Evolutionary conservation across 805 yeast genomes (phyloP).

Genomic region (Kluyveromyces siamensis): DNA sequence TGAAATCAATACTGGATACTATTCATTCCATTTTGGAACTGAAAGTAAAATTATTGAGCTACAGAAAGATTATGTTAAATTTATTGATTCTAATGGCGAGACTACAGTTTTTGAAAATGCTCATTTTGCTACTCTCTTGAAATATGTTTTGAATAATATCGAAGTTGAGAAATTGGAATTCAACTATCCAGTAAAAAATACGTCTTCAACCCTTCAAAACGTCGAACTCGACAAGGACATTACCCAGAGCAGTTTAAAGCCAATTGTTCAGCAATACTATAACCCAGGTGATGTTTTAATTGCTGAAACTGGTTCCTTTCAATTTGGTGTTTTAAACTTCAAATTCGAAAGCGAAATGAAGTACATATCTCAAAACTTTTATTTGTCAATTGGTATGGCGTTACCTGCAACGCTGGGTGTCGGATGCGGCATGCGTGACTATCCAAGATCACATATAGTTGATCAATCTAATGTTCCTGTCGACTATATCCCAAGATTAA

Average conservation of each 20-base stretch:
- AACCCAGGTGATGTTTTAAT: conserved; percentile 62
- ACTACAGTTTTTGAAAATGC: conserved; percentile 28
- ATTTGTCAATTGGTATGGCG: conserved; percentile 82
- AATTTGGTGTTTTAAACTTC: conserved; percentile 67
- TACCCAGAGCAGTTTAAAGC: conserved; percentile 40
- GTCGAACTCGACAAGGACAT: conserved; percentile 14
- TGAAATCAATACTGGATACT: conserved; percentile 65
- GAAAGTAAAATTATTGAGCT: conserved; percentile 38
- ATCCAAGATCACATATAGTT: conserved; percentile 22
- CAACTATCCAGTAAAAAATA: conserved; percentile 8
- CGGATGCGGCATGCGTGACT: conserved; percentile 60
- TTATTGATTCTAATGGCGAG: conserved; percentile 28
- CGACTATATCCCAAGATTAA: conserved; percentile 41
- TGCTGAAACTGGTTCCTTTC: conserved; percentile 76
- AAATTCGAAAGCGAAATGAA: conserved; percentile 46
- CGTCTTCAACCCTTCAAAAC: neutral
- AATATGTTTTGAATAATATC: conserved; percentile 32
- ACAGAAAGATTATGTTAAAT: conserved; percentile 44
- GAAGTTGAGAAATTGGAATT: conserved; percentile 22
- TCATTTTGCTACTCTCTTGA: conserved; percentile 43
- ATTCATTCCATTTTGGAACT: conserved; percentile 38
- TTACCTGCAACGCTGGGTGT: conserved; percentile 82
- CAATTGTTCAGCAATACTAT: conserved; percentile 35
- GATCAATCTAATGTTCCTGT: conserved; percentile 13
- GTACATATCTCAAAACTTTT: conserved; percentile 61